These are phyloP conservation scores for Nymphaea colorata DNA, from an alignment of 164 flowering plant genomes.

Conservation along the genomic window DNA sequence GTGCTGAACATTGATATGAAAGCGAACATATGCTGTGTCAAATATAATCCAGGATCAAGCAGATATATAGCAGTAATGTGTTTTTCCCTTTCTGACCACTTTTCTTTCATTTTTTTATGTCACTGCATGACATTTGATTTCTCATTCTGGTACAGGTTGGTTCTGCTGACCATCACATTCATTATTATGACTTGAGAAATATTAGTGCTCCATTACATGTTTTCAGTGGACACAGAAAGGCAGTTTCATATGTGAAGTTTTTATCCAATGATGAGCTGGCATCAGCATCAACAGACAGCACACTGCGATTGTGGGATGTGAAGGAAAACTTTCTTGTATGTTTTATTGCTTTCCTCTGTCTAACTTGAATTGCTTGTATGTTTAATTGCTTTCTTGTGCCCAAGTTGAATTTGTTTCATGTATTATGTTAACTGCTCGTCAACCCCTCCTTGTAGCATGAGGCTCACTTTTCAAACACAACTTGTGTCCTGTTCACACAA, in stretches of 20 bases:
- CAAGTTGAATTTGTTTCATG: no score
- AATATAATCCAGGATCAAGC: conserved; percentile 92
- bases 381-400: background rate
- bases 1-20: conserved; percentile 93
- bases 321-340: conserved; percentile 67
- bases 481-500: no score
- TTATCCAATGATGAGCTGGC: conserved; percentile 85
- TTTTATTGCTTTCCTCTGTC: background rate
- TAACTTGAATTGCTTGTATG: background rate
- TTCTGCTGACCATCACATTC: conserved; percentile 92
- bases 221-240: conserved; percentile 79
- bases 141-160: conserved; percentile 62
- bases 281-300: conserved; percentile 98
- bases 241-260: conserved; percentile 97
- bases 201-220: conserved; percentile 71
- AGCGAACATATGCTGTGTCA: conserved; percentile 96
- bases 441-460: no score
- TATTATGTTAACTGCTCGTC: no score
- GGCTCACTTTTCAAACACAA: no score
- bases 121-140: no score
- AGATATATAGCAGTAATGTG: conserved; percentile 54
- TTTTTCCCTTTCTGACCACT: background rate
- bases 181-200: conserved; percentile 89
- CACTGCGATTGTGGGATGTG: conserved; percentile 93
- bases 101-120: background rate